A percentile compares a stretch with the other conserved stretches of the same genome.
These are phyloP conservation scores for Botryotinia calthae DNA, from an alignment of 2,329 filamentous ascomycete species.

Conservation along the genomic window DNA sequence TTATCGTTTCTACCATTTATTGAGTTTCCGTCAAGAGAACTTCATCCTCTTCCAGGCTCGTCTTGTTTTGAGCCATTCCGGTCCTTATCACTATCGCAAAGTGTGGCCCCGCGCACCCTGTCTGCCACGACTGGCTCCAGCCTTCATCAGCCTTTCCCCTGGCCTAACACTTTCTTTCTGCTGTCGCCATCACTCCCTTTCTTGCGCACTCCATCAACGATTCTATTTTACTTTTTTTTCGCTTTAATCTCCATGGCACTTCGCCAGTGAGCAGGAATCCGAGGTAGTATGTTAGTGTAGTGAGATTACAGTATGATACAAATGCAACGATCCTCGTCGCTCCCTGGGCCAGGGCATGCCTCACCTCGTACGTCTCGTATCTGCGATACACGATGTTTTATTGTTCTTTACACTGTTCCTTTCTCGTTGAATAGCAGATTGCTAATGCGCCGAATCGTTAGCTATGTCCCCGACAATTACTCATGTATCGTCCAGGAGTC, in stretches of 20 bases:
- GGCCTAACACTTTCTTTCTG: neutral
- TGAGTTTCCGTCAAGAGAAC: neutral
- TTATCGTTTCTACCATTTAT: neutral
- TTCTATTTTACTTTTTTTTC: neutral
- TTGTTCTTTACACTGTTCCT: neutral
- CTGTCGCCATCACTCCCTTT: slow-evolving; percentile 11
- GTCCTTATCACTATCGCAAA: slow-evolving; percentile 12
- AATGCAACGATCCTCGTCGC: slow-evolving; percentile 41
- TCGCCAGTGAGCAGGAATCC: neutral
- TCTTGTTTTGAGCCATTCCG: neutral
- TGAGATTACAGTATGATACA: slow-evolving; percentile 40
- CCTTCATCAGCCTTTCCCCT: slow-evolving; percentile 19
- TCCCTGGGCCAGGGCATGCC: slow-evolving; percentile 38
- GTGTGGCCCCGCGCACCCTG: slow-evolving; percentile 15
- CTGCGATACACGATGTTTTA: slow-evolving; percentile 7
- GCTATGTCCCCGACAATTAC: slow-evolving; percentile 53
- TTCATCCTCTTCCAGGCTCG: neutral
- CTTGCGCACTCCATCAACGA: neutral
- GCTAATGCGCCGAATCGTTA: slow-evolving; percentile 34
- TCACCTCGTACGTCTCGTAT: slow-evolving; percentile 38
- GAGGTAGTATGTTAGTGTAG: slow-evolving; percentile 13
- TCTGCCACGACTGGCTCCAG: slow-evolving; percentile 10
- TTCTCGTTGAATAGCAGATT: slow-evolving; percentile 2
- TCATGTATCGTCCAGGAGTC: slow-evolving; percentile 52
- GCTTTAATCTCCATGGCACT: slow-evolving; percentile 4